Evolutionary conservation across 2,329 filamentous ascomycete genomes (phyloP).

Genomic region (Aspergillus neotritici): DNA sequence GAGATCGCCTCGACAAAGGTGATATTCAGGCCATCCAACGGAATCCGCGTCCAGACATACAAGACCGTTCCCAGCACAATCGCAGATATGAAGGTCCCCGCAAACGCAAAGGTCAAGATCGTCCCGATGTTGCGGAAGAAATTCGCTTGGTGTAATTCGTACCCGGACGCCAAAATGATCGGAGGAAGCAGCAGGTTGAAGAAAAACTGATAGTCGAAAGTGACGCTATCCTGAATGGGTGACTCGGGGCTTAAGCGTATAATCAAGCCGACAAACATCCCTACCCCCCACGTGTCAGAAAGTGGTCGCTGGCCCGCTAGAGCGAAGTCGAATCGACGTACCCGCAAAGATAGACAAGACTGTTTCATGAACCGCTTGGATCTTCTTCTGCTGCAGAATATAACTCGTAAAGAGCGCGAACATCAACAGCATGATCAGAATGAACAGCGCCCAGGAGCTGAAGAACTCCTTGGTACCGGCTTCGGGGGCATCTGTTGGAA

Average conservation of each 20-base stretch:
- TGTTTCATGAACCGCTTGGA: slow-evolving; percentile 95
- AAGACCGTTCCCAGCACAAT: slow-evolving; percentile 87
- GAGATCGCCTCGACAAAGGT: slow-evolving; percentile 94
- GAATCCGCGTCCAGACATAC: slow-evolving; percentile 81
- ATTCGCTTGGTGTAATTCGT: slow-evolving; percentile 96
- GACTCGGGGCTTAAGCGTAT: slow-evolving; percentile 75
- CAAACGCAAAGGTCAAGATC: slow-evolving; percentile 95
- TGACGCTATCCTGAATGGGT: slow-evolving; percentile 83
- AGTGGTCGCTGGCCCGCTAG: neutral
- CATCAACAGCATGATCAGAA: slow-evolving; percentile 89
- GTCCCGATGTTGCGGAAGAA: slow-evolving; percentile 98
- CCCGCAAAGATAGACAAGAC: slow-evolving; percentile 97
- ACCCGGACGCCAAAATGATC: slow-evolving; percentile 94
- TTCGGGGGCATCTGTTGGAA: slow-evolving; percentile 61
- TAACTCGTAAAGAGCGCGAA: slow-evolving; percentile 95
- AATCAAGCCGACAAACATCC: slow-evolving; percentile 90
- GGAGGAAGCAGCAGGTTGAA: slow-evolving; percentile 98
- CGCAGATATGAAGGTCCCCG: slow-evolving; percentile 92
- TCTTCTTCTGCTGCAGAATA: slow-evolving; percentile 90
- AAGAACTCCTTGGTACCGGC: slow-evolving; percentile 89
- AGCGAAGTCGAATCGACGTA: slow-evolving; percentile 32
- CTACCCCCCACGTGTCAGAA: slow-evolving; percentile 41
- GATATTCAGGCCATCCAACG: slow-evolving; percentile 77
- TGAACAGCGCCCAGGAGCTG: slow-evolving; percentile 95
- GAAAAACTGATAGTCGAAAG: slow-evolving; percentile 98